Evolutionary conservation across 495 filamentous ascomycete species (phyloP), one percentile per base, ranked within the genome.

Genomic region (Daldinia caldariorum): DNA sequence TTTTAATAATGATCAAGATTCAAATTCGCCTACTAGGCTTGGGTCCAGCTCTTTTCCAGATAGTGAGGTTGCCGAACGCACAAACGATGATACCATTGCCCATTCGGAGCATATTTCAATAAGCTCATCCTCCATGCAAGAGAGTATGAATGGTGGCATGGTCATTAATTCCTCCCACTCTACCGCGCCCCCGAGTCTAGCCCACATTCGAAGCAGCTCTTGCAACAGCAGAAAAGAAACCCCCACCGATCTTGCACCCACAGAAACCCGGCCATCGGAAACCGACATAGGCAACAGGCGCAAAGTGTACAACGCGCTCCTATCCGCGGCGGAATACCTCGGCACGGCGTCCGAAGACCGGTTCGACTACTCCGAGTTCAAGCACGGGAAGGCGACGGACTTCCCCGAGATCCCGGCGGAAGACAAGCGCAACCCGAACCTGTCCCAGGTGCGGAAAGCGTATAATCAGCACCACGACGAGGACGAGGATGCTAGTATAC

Each of bases 381-480:
- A 80, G 7, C 76, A 67, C 0, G 78, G 80, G 8, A 74, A 75
- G 39, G 80, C 81, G n/a, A 57, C 76, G 6, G 78, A 79, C 37
- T 88, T 83, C 58, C 85, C 86, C 3, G 78, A 82, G 62, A 78
- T 85, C 4, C 85, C 85, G 1, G 85, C 83, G 5, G 86, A 88
- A 58, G 70, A 69, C 14, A 62, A 78, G 14, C 78, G 83, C 47
- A 86, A 85, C 49, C 34, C 54, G 0, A 56, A 72, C 13, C 74
- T 86, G 3, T n/a, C 66, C 6, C 63, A 78, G 2, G 77, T 85
- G n/a, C 68, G 75, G 49, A 72, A 78, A 49, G 67, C 63, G n/a
- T 86, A 82, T 61, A 83, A 79, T 22, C 54, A 64, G 6, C 60
- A 39, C 13, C 72, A 58, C 63, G 29, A 45, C 22, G 66, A 75